These are phyloP conservation scores for Pezicula carpinea DNA, from an alignment of 2,329 filamentous ascomycete species.

Conservation along the genomic window DNA sequence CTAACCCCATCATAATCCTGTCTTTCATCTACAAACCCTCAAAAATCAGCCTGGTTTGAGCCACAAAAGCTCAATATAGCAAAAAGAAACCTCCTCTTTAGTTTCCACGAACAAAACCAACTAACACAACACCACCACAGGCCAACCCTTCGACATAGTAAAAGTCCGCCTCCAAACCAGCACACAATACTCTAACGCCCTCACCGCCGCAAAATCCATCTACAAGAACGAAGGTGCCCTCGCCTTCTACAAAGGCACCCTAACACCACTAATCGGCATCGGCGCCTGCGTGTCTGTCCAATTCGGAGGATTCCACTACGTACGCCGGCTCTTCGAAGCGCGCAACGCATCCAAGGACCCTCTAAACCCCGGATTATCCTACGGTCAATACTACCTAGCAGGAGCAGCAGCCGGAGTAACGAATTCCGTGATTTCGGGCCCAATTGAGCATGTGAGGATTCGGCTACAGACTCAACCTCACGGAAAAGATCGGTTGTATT, in stretches of 20 bases:
- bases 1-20: background rate
- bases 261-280: conserved; percentile 92
- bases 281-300: conserved; percentile 98
- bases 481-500: conserved; percentile 72
- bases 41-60: background rate
- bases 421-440: conserved; percentile 82
- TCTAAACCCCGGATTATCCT: conserved; percentile 52
- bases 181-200: conserved; percentile 71
- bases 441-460: conserved; percentile 97
- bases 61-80: background rate
- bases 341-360: conserved; percentile 52
- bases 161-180: conserved; percentile 96
- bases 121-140: conserved; percentile 33
- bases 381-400: conserved; percentile 82
- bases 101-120: conserved; percentile 5
- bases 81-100: conserved; percentile 5
- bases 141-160: conserved; percentile 82
- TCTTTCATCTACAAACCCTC: background rate
- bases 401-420: conserved; percentile 90
- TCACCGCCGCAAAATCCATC: conserved; percentile 78
- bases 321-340: conserved; percentile 78
- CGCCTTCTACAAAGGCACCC: conserved; percentile 97
- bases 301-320: conserved; percentile 94
- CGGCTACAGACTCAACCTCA: conserved; percentile 94
- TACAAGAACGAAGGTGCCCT: conserved; percentile 80